Percentiles rank a stretch among this genome's conserved stretches.
These are phyloP conservation scores for Daldinia sp. DNA, from an alignment of 2,329 filamentous ascomycete species.

Conservation along the genomic window DNA sequence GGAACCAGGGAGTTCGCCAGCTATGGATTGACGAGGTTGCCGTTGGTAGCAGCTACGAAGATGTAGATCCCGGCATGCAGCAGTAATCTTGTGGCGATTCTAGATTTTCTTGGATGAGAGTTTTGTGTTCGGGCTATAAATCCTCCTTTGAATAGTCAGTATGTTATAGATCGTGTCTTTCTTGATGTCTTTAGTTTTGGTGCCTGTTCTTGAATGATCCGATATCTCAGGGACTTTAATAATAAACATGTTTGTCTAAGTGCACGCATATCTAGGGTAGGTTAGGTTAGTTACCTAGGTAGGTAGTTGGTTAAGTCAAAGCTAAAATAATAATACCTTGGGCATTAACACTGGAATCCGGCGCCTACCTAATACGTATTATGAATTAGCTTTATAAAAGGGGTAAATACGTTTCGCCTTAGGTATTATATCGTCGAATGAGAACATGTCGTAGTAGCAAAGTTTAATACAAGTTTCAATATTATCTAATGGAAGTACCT, in stretches of 20 bases:
- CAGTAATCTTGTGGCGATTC: not conserved
- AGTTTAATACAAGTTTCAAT: not conserved
- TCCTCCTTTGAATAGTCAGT: not conserved
- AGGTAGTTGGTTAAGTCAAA: not conserved
- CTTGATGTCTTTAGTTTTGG: not conserved
- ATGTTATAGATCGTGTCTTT: not conserved
- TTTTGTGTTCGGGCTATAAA: not conserved
- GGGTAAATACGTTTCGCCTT: not conserved
- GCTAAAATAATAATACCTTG: not conserved
- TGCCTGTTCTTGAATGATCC: not conserved
- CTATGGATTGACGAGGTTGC: slow-evolving; percentile 50
- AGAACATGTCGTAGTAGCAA: not conserved
- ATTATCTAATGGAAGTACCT: not conserved
- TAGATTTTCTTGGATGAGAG: not conserved
- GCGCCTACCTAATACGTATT: no score
- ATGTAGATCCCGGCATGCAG: slow-evolving; percentile 17
- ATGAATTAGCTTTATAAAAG: not conserved
- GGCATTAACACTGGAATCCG: not conserved
- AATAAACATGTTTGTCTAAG: not conserved
- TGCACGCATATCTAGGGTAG: not conserved
- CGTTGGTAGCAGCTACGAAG: slow-evolving; percentile 40
- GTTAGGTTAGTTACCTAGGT: no score
- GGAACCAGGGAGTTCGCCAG: slow-evolving; percentile 44
- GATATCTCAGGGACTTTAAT: no score
- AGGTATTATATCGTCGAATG: not conserved